Evolutionary conservation across 345 rosid genomes (phyloP), one percentile per base, ranked within the genome.

Genomic region (Pseudoturritis turrita): DNA sequence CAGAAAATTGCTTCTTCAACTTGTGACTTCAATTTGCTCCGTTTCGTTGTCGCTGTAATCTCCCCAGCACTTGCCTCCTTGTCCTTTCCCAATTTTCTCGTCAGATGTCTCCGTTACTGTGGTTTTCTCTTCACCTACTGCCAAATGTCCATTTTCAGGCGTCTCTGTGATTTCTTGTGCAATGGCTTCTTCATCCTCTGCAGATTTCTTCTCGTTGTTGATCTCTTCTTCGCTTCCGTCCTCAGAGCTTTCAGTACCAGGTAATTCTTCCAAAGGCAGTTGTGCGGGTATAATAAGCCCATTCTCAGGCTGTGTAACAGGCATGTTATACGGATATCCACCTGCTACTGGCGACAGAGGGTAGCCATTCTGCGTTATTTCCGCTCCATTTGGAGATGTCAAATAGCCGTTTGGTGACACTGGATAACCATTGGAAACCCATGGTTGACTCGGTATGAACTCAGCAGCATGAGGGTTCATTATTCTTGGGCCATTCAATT

Each of bases 401-500:
- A 85, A 49, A 66, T 65, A 84, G 45, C 94, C 90, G 72, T 84
- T 86, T 57, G 88, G 91, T 45, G 93, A 82, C 63, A 87, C 77
- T 14, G 87, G 84, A 79, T 85, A 89, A 63, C 95, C 93, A 75
- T 85, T 85, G 22, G 91, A 79, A 68, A 89, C 78, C 99, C 99
- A 95, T 61, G 97, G 90, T 75, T 86, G 96, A 68, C 91, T 77
- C 18, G 96, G 99, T 36, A 91, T 81, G 68, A 88, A 95, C 82
- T 89, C 97, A 59, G 90, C 96, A 1, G 97, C 99, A 78, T 95
- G 97, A n/a, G 99, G 97, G 73, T 91, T 95, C 99, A 95, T 91
- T 72, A 95, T 83, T 77, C 84, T 82, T 46, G 87, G 91, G 47
- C 89, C 86, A 74, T 79, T 81, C 65, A 79, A 85, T 71, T 70